phyloP scores from a whole-genome alignment of 208 protist genomes.

The Leishmania tarentolae region DNA sequence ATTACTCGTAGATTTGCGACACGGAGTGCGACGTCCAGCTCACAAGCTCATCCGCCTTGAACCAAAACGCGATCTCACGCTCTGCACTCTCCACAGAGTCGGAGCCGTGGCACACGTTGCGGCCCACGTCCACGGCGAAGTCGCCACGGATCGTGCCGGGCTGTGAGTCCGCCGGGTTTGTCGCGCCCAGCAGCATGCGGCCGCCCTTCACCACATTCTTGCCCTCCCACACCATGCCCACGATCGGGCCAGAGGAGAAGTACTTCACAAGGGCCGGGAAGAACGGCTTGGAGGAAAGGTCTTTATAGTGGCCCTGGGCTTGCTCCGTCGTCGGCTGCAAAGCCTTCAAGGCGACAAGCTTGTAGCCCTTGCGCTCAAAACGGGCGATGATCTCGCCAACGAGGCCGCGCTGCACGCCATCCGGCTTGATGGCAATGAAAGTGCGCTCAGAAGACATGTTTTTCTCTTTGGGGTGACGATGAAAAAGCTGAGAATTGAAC shows the following conservation, averaged over 20 bases:
- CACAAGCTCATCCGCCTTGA: slow-evolving; percentile 89
- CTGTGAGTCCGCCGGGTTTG: slow-evolving; percentile 92
- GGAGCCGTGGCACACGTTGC: slow-evolving; percentile 98
- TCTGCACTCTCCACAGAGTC: slow-evolving; percentile 94
- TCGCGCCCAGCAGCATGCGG: slow-evolving; percentile 95
- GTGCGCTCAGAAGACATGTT: slow-evolving; percentile 91
- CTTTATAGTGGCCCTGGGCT: slow-evolving; percentile 91
- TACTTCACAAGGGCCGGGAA: slow-evolving; percentile 93
- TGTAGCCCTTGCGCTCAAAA: slow-evolving; percentile 96
- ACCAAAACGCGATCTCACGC: slow-evolving; percentile 98
- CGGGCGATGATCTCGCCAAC: slow-evolving; percentile 95
- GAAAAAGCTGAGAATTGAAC: neutral
- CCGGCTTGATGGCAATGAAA: slow-evolving; percentile 96
- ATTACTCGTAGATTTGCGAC: slow-evolving; percentile 87
- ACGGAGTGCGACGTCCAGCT: slow-evolving; percentile 80
- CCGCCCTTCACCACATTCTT: slow-evolving; percentile 94
- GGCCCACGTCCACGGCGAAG: slow-evolving; percentile 94
- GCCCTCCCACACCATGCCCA: slow-evolving; percentile 98
- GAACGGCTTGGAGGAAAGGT: slow-evolving; percentile 93
- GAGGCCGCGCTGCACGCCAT: slow-evolving; percentile 93
- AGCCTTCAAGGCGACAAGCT: slow-evolving; percentile 96
- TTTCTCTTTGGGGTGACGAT: slow-evolving; percentile 2
- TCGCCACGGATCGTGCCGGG: slow-evolving; percentile 98
- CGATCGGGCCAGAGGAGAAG: slow-evolving; percentile 97
- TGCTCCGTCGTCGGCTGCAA: slow-evolving; percentile 78